A percentile compares a stretch with the other conserved stretches of the same genome.
These are phyloP conservation scores for Whalleya microplaca DNA, from an alignment of 2,329 filamentous ascomycete species.

Conservation along the genomic window DNA sequence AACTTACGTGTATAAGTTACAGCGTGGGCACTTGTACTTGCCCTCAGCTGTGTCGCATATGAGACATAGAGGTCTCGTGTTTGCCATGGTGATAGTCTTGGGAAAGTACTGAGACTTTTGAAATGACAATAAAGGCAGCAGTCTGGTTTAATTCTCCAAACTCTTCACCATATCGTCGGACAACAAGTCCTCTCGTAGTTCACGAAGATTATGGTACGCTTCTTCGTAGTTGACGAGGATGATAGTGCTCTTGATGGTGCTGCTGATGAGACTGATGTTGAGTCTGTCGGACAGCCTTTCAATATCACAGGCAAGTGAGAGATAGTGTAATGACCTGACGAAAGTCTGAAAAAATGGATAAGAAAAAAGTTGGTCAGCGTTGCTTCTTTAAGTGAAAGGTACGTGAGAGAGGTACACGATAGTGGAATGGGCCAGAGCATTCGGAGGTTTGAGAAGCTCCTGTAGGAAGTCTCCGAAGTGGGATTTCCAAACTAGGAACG, in stretches of 20 bases:
- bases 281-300: not conserved
- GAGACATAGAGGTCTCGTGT: slow-evolving; percentile 45
- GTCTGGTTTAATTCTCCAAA: not conserved
- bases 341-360: not conserved
- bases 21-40: slow-evolving; percentile 68
- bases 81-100: slow-evolving; percentile 26
- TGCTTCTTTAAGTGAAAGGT: too few relatives aligned
- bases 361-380: too few relatives aligned
- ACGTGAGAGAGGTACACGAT: too few relatives aligned
- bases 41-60: slow-evolving; percentile 55
- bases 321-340: not conserved
- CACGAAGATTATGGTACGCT: too few relatives aligned
- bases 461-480: too few relatives aligned
- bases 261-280: not conserved
- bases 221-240: not conserved
- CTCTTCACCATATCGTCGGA: not conserved
- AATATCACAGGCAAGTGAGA: not conserved
- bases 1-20: slow-evolving; percentile 60
- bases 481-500: not conserved
- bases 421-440: too few relatives aligned
- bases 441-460: too few relatives aligned
- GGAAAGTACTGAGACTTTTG: not conserved
- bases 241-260: not conserved
- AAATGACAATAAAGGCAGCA: not conserved
- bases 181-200: not conserved